Conservation (phyloP, 2,329 filamentous ascomycete genomes). For the Truncatella angustata region DNA sequence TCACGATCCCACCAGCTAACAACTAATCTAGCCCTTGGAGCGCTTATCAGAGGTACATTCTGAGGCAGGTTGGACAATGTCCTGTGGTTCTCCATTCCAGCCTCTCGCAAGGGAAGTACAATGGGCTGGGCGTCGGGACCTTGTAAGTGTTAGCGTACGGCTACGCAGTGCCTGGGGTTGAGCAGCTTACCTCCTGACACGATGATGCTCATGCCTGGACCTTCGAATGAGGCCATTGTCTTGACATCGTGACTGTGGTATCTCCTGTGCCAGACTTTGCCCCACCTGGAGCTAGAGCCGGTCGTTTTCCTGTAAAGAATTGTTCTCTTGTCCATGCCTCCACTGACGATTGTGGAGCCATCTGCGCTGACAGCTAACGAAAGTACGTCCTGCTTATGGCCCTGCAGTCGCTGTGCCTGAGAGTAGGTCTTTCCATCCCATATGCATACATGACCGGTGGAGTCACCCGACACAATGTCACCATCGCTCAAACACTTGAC, state of each 20-base stretch:
- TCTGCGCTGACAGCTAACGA: constrained; percentile 81
- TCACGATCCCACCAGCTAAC: constrained; percentile 92
- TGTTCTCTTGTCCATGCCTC: constrained; percentile 87
- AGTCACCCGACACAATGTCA: constrained; percentile 92
- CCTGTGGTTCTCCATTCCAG: constrained; percentile 76
- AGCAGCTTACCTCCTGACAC: constrained; percentile 77
- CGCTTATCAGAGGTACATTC: constrained; percentile 68
- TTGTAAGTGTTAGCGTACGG: constrained; percentile 40
- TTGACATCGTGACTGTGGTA: constrained; percentile 96
- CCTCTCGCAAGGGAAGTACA: constrained; percentile 75
- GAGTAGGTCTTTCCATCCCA: constrained; percentile 94
- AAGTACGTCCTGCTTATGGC: constrained; percentile 86
- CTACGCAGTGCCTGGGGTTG: neutral
- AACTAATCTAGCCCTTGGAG: constrained; percentile 70
- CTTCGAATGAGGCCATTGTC: constrained; percentile 87
- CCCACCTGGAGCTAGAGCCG: constrained; percentile 68
- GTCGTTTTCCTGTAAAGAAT: constrained; percentile 72
- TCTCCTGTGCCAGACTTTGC: constrained; percentile 78
- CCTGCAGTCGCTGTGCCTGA: constrained; percentile 78
- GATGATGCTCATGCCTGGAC: constrained; percentile 76
- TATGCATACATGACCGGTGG: constrained; percentile 87
- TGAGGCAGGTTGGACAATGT: constrained; percentile 83
- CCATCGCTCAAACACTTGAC: constrained; percentile 85
- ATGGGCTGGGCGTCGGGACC: constrained; percentile 84
- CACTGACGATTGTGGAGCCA: constrained; percentile 80